A percentile compares a stretch with the other conserved stretches of the same genome.
Evolutionary conservation across 768 basidiomycete species (phyloP).

Genomic region (Russula olivacea): DNA sequence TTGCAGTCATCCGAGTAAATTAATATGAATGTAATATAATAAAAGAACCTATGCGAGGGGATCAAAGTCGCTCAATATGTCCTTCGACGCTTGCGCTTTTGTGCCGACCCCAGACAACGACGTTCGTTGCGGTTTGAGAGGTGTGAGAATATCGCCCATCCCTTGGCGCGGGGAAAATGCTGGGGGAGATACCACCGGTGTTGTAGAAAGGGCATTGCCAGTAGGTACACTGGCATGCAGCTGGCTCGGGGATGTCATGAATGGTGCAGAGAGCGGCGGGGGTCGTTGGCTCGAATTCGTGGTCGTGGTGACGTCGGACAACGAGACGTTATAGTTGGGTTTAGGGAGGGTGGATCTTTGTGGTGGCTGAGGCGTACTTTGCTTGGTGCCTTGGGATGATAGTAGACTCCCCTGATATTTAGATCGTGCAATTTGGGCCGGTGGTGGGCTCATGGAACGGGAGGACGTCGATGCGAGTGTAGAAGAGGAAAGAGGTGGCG

Average conservation of each 20-base stretch:
- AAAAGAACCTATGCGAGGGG: slow-evolving; percentile 46
- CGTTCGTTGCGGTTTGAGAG: slow-evolving; percentile 50
- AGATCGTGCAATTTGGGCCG: slow-evolving; percentile 27
- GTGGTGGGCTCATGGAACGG: slow-evolving; percentile 16
- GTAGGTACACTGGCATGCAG: neutral
- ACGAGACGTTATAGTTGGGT: slow-evolving; percentile 57
- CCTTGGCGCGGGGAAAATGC: slow-evolving; percentile 31
- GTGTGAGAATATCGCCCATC: slow-evolving; percentile 53
- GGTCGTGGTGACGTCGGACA: slow-evolving; percentile 28
- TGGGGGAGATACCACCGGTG: slow-evolving; percentile 27
- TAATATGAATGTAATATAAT: neutral
- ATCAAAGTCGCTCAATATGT: slow-evolving; percentile 81
- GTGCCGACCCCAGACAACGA: slow-evolving; percentile 36
- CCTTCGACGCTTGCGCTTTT: slow-evolving; percentile 50
- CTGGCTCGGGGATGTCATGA: slow-evolving; percentile 25
- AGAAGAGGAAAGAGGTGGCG: slow-evolving; percentile 25
- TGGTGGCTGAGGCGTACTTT: slow-evolving; percentile 17
- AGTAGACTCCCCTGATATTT: slow-evolving; percentile 17
- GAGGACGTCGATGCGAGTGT: slow-evolving; percentile 17
- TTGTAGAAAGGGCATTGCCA: neutral
- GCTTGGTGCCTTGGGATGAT: slow-evolving; percentile 11
- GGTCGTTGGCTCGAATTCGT: slow-evolving; percentile 1
- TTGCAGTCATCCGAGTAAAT: neutral
- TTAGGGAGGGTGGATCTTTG: slow-evolving; percentile 28
- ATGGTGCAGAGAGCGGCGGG: slow-evolving; percentile 15